phyloP scores from a whole-genome alignment of 148 eudicot species.

The Rhododendron williamsianum region DNA sequence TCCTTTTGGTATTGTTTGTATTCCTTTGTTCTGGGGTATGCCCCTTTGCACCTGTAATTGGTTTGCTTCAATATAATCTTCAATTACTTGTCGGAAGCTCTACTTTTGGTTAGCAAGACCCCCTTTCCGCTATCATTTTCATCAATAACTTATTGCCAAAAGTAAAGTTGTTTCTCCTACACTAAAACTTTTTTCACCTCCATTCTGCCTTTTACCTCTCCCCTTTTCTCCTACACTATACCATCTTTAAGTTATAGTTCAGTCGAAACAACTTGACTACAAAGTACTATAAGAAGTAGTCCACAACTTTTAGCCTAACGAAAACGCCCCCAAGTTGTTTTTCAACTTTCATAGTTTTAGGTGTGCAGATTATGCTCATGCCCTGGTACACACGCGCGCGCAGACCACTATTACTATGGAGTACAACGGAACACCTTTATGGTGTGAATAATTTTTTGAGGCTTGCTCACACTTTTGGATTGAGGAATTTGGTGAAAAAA shows the following conservation, averaged over 20 bases:
- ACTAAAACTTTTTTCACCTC: background rate
- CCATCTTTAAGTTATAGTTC: background rate
- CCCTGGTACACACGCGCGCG: background rate
- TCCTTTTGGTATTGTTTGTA: background rate
- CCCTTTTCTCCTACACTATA: background rate
- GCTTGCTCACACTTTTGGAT: background rate
- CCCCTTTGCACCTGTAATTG: background rate
- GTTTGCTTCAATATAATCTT: background rate
- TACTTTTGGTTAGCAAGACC: background rate
- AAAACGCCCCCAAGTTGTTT: background rate
- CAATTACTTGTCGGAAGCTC: background rate
- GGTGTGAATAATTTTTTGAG: background rate
- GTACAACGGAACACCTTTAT: background rate
- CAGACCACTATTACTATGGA: background rate
- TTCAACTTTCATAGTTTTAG: background rate
- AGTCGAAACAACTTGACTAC: background rate
- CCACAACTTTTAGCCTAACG: background rate
- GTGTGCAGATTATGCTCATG: background rate
- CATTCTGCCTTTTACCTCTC: background rate
- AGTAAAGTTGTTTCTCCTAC: background rate
- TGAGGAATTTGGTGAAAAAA: too few relatives aligned
- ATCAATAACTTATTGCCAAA: background rate
- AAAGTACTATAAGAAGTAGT: background rate
- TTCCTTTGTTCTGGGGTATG: background rate
- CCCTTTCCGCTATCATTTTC: background rate